Evolutionary conservation across 441 rosid species (phyloP), one percentile per base, ranked within the genome.

Genomic region (Theobroma grandiflorum): DNA sequence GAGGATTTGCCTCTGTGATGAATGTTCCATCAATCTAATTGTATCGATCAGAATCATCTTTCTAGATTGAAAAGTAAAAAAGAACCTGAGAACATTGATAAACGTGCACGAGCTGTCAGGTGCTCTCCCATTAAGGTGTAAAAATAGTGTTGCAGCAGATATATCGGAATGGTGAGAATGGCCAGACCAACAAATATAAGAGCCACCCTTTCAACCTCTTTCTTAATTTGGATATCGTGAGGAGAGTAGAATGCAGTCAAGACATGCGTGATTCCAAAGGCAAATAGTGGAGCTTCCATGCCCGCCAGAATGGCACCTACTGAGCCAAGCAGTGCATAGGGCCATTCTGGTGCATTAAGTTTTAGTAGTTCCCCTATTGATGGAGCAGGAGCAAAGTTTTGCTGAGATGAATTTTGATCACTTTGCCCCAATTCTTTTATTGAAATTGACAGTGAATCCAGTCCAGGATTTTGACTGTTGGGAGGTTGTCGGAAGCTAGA

Each of bases 91-190:
- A 95, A 92, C 84, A 93, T 83, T 6, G 91, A 87, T 47, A 87
- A 78, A 69, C 98, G 98, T 75, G 91, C 93, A 11, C 98, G 91
- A 73, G 94, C 78, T 3, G 95, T 93, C 76, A 95, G 88, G 78
- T 87, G 87, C 85, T 95, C 99, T 72, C 97, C 98, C 97, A 93
- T 92, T 85, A 91, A 75, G 6, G 95, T 92, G 75, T 91, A 93
- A 82, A 92, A 95, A 64, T 89, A 91, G 76, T 92, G 99, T 67
- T 93, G 99, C 62, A 93, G 80, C 65, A 92, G 81, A 82, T 92
- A 91, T 37, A 90, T 83, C n/a, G 95, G 98, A 76, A 92, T 73
- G 53, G 95, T 88, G 61, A 87, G 6, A 57, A 85, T 69, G 45
- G 87, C 97, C 76, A 76, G 74, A 70, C 83, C 93, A 71, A 86